Evolutionary conservation across 257 asterid species (phyloP), one percentile per base, ranked within the genome.

Genomic region (Solanum chmielewskii): DNA sequence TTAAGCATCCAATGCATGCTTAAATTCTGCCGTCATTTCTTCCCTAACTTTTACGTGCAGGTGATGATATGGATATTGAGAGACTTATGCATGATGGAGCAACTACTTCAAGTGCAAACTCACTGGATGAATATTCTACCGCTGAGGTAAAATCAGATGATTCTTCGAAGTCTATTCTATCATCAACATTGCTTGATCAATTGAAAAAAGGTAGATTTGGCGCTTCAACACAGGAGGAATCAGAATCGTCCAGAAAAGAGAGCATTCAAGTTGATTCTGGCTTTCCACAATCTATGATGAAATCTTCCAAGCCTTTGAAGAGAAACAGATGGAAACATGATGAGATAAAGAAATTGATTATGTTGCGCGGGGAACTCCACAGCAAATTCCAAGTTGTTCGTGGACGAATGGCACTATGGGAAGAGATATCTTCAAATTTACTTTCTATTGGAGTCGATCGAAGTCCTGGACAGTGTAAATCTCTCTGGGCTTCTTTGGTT

Each of bases 371-470:
- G 87, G 96, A 96, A 87, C 98, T 95, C 84, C 91, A 96, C 82
- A 89, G 92, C 90, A 94, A 95, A 90, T 97, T 97, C 95, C 99
- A 93, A 92, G 96, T 94, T 73, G 91, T 92, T 88, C 96, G 92
- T 90, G 98, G 99, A 45, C 93, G 99, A 64, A 97, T 96, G 99
- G 98, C 96, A 73, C 98, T 97, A 25, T 97, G 99, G 99, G 96
- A 97, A 90, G 98, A 96, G 95, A 93, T 97, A 90, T 97, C 99
- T 80, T 90, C 95, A 35, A 92, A 88, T 87, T 90, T 97, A 86
- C 88, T 87, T 86, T 90, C 91, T 66, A 93, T 87, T 81, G 99
- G 98, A 92, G 56, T 93, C 39, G 90, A 73, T 88, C 90, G 99
- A 91, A 96, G 96, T 84, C 93, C 99, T 15, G 98, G 93, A 33